Conservation (phyloP, 768 basidiomycete genomes). For the Jaapia argillacea region DNA sequence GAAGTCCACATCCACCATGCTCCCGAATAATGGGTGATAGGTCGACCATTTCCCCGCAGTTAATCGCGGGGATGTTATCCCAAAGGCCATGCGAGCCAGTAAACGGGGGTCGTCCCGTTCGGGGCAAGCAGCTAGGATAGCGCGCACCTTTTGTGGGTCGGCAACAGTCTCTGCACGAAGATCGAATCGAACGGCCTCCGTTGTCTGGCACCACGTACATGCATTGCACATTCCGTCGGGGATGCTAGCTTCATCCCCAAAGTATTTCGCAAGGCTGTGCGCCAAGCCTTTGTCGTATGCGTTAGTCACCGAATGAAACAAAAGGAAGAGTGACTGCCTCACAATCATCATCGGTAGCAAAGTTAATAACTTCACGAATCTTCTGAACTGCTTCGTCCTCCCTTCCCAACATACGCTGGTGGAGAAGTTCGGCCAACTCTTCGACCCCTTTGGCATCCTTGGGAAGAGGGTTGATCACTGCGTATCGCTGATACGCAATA, state of each 20-base stretch:
- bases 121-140: conserved; percentile 30
- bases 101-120: conserved; percentile 38
- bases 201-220: conserved; percentile 34
- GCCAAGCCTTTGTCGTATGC: conserved; percentile 25
- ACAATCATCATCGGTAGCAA: conserved; percentile 30
- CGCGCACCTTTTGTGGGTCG: conserved; percentile 20
- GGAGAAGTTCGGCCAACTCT: conserved; percentile 22
- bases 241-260: conserved; percentile 31
- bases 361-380: conserved; percentile 26
- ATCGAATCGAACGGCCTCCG: conserved; percentile 22
- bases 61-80: conserved; percentile 34
- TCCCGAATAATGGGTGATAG: conserved; percentile 31
- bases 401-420: conserved; percentile 25
- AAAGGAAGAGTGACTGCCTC: conserved; percentile 1
- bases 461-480: conserved; percentile 25
- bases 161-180: conserved; percentile 11
- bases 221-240: conserved; percentile 28
- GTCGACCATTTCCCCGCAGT: conserved; percentile 30
- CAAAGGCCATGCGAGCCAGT: conserved; percentile 41
- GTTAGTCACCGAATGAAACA: background rate
- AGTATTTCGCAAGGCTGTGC: conserved; percentile 30
- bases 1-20: conserved; percentile 31
- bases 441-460: conserved; percentile 21
- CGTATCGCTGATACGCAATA: conserved; percentile 21
- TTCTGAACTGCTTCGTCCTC: conserved; percentile 32